A percentile compares a stretch with the other conserved stretches of the same genome.
Evolutionary conservation across 2,329 filamentous ascomycete genomes (phyloP).

Genomic region (Dactylellina drechsleri): DNA sequence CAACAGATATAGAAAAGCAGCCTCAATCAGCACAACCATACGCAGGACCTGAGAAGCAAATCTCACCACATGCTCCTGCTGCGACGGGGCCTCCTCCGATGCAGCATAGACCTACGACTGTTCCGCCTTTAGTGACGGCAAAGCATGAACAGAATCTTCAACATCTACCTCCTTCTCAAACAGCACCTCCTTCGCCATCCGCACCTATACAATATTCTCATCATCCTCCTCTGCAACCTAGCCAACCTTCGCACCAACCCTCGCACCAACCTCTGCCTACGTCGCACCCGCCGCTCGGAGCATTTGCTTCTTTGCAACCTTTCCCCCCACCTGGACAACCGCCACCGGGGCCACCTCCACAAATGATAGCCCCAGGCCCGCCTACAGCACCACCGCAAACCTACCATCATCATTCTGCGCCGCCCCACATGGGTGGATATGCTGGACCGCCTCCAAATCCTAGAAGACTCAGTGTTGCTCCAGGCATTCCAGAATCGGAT

Average conservation of each 20-base stretch:
- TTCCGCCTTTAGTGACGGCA: constrained; percentile 53
- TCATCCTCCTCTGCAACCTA: constrained; percentile 39
- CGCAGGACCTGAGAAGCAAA: constrained; percentile 42
- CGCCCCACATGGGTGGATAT: constrained; percentile 43
- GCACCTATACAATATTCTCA: constrained; percentile 40
- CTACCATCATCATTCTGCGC: constrained; percentile 50
- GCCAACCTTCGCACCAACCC: constrained; percentile 25
- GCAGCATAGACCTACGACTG: constrained; percentile 54
- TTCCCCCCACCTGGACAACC: constrained; percentile 28
- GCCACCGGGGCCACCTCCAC: constrained; percentile 17
- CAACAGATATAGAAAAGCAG: constrained; percentile 44
- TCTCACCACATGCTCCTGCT: constrained; percentile 50
- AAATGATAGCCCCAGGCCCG: constrained; percentile 48
- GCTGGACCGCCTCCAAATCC: constrained; percentile 22
- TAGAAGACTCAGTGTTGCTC: constrained; percentile 39
- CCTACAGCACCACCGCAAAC: constrained; percentile 46
- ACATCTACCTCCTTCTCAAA: constrained; percentile 47
- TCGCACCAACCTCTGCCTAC: background rate
- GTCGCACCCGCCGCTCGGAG: constrained; percentile 31
- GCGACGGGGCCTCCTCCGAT: constrained; percentile 49
- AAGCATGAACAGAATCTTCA: constrained; percentile 52
- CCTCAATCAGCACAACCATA: constrained; percentile 43
- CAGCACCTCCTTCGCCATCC: constrained; percentile 45
- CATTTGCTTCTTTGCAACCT: constrained; percentile 37
- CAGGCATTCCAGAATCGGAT: constrained; percentile 41